Base-by-base conservation (phyloP, 1,284 basidiomycete species). In the Sporisorium graminicola region DNA sequence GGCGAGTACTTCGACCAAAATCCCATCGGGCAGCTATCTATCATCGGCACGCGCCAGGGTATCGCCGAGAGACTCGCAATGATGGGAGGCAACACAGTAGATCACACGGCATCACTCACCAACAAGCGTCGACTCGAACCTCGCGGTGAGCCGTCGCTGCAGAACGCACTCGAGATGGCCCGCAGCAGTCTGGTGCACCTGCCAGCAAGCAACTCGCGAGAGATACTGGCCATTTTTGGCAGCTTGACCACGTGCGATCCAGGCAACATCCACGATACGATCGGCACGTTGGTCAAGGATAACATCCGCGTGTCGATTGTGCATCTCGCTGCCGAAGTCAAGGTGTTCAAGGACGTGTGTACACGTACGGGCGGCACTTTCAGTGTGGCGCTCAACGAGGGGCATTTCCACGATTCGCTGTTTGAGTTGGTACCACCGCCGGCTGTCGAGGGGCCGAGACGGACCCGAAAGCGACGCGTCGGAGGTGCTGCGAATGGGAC, bases 1-100 rank as follows among this genome's bases (percentile, higher is more conserved):
- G 88, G 90, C 9, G 96, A 99, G 85, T 99, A 96, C 94, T 99
- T 98, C 86, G 97, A 99, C 87, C 97, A 99, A 87, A 99, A 99
- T 82, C 96, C 96, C 0, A 89, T 99, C 20, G 95, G 96, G n/a
- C 96, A 99, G 86, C 67, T 83, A 4, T 80, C 76, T 14, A 80
- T 85, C 58, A 66, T 86, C 3, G 80, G 76, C 46, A 84, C 84
- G 7, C 78, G 84, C 18, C 74, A 82, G 37, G 85, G 85, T 8
- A 75, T 86, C 31, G 82, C 82, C 20, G 84, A 85, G 52, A 58
- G 82, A 13, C 59, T 84, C 20, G 80, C 80, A 3, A 77, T 79
- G 56, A 94, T 98, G 90, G 89, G 95, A 22, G 91, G 95, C 9
- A 99, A 97, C 80, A 94, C 95, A 0, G 93, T 96, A 79, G 95